Conservation (phyloP, 1,284 basidiomycete species). For the Cutaneotrichosporon sp. region DNA sequence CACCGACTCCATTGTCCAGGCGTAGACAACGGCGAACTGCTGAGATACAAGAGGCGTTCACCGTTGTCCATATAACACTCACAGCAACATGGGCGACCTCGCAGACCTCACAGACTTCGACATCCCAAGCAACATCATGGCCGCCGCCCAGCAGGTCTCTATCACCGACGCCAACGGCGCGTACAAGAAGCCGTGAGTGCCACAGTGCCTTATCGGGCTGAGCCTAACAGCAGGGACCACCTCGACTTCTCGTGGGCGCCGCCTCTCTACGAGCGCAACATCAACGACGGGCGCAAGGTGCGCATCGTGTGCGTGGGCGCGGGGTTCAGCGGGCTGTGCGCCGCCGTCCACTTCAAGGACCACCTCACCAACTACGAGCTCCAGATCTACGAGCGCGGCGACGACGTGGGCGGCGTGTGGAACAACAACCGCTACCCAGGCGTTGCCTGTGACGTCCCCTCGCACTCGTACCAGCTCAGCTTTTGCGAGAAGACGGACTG, state of each 20-base stretch:
- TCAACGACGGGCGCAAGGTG: constrained; percentile 7
- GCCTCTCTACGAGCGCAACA: constrained; percentile 12
- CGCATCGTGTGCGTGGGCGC: constrained; percentile 18
- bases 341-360: constrained; percentile 17
- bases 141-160: constrained; percentile 1
- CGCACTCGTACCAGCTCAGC: constrained; percentile 35
- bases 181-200: constrained; percentile 5
- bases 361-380: constrained; percentile 14
- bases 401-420: constrained; percentile 20
- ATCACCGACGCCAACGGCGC: constrained; percentile 7
- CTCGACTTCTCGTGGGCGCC: constrained; percentile 16
- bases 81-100: background rate
- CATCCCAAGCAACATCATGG: constrained; percentile 2
- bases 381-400: constrained; percentile 17
- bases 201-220: background rate
- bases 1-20: background rate
- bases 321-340: constrained; percentile 20
- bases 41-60: background rate
- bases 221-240: constrained; percentile 1
- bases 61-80: background rate
- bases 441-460: constrained; percentile 39
- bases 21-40: background rate
- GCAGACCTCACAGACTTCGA: background rate
- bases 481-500: constrained; percentile 31
- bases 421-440: constrained; percentile 38